Conservation (phyloP, 1,284 basidiomycete species). For the Ustilago xerochloae region DNA sequence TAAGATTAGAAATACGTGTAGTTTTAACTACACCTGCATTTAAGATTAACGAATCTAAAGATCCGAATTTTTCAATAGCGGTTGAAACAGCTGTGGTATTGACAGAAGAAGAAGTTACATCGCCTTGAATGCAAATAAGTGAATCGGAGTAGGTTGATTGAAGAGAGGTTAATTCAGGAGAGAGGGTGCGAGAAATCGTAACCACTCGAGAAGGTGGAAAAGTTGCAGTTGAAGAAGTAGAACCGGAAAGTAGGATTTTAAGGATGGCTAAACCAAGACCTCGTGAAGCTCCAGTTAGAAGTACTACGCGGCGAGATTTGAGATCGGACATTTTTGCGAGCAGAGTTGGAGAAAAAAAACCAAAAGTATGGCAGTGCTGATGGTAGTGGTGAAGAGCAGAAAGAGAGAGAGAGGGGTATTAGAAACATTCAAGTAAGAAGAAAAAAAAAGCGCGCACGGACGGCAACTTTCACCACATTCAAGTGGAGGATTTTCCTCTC, state of each 20-base stretch:
- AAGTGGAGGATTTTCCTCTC: background rate
- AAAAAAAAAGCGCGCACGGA: conserved; percentile 5
- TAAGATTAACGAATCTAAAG: conserved; percentile 80
- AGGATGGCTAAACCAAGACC: conserved; percentile 84
- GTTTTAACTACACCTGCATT: conserved; percentile 77
- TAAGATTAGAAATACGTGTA: conserved; percentile 56
- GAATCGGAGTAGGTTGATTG: conserved; percentile 62
- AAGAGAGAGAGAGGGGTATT: background rate
- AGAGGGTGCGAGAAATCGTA: conserved; percentile 78
- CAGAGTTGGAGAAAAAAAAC: conserved; percentile 1
- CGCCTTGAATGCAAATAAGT: conserved; percentile 74
- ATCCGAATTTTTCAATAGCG: conserved; percentile 74
- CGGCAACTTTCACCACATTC: too few species aligned
- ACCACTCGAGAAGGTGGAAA: conserved; percentile 74
- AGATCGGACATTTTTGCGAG: conserved; percentile 14
- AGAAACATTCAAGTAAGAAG: background rate
- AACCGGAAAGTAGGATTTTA: conserved; percentile 72
- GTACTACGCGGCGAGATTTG: conserved; percentile 54
- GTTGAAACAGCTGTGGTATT: conserved; percentile 73
- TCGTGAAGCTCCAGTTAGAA: conserved; percentile 67
- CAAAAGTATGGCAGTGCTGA: too few species aligned
- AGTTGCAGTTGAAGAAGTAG: conserved; percentile 1
- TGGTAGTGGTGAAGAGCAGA: background rate
- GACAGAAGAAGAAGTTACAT: conserved; percentile 74
- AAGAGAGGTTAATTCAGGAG: conserved; percentile 76